Base-by-base conservation (phyloP, 768 basidiomycete species). In the Boletus vermiculosoides region DNA sequence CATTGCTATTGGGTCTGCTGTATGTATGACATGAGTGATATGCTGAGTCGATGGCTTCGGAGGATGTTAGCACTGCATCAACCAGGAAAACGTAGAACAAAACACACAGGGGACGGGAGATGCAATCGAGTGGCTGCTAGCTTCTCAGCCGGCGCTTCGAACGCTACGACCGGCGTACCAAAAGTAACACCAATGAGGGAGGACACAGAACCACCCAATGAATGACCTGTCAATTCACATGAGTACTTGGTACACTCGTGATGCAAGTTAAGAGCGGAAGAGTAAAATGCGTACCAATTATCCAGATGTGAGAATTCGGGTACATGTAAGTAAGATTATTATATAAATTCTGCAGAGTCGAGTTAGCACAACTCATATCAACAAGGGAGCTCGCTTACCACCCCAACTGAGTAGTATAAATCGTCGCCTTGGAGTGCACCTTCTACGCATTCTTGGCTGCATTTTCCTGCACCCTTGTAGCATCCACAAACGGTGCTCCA, bases 401-500 rank as follows among this genome's bases (percentile, higher is more conserved):
- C 82, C 15, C 92, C 96, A 39, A 91, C 76, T 0, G 89, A 84
- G 69, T 97, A 97, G 66, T 95, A 98, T 37, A 97, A 75, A 56
- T 87, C 88, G 30, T 98, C 92, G 12, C 88, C 88, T 16, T 82
- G 76, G 15, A 98, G 75, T 6, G 92, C 82, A 31, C 80, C 73
- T 71, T 98, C 91, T 23, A 97, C 64, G 71, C 96, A 98, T 4
- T 79, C 79, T 62, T 87, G 83, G 59, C 89, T 85, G 69, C 96
- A 98, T 59, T 83, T 86, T 71, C 85, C 83, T 15, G 80, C 75
- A 2, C 91, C 83, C 8, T 84, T 76, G 66, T 87, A 88, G 72
- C 96, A 98, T 48, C 83, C 88, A 69, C 96, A 98, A 1, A 97
- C 96, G 0, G 96, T 80, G 20, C 83, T 84, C 96, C 96, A 98